Evolutionary conservation across 2,329 filamentous ascomycete genomes (phyloP).

Genomic region (Decorospora gaudefroyi): DNA sequence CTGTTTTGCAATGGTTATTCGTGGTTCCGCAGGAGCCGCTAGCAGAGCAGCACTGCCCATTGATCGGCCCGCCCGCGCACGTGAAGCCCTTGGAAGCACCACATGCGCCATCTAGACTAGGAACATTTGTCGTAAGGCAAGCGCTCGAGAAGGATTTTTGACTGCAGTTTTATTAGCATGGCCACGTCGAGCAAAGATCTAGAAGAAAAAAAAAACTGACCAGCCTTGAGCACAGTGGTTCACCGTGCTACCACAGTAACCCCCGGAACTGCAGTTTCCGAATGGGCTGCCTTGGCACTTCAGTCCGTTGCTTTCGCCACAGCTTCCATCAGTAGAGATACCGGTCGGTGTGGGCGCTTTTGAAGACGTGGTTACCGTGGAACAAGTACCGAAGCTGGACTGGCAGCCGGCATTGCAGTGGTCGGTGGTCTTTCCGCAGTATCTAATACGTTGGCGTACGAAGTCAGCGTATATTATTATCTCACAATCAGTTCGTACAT

Average conservation of each 20-base stretch:
- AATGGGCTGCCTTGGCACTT: constrained; percentile 17
- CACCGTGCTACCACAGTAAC: constrained; percentile 14
- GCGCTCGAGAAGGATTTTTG: constrained; percentile 19
- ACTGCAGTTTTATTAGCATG: constrained; percentile 5
- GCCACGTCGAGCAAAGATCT: neutral
- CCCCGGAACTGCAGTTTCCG: constrained; percentile 14
- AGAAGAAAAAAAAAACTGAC: constrained; percentile 6
- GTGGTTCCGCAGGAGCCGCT: constrained; percentile 19
- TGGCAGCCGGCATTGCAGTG: constrained; percentile 21
- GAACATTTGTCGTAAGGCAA: constrained; percentile 16
- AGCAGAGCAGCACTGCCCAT: constrained; percentile 16
- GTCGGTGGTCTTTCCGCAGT: constrained; percentile 4
- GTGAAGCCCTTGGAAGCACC: constrained; percentile 14
- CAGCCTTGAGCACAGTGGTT: constrained; percentile 21
- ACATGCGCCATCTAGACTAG: constrained; percentile 13
- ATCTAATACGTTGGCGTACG: neutral
- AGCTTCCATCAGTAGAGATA: constrained; percentile 21
- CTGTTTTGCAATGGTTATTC: constrained; percentile 13
- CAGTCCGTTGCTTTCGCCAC: constrained; percentile 16
- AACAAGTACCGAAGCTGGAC: constrained; percentile 10
- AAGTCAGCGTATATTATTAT: neutral
- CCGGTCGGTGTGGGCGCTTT: neutral
- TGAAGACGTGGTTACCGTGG: neutral
- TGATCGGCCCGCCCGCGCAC: constrained; percentile 15
- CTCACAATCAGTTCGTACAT: neutral